Base-by-base conservation (phyloP, 75 land plant species). In the Sequoia sempervirens region DNA sequence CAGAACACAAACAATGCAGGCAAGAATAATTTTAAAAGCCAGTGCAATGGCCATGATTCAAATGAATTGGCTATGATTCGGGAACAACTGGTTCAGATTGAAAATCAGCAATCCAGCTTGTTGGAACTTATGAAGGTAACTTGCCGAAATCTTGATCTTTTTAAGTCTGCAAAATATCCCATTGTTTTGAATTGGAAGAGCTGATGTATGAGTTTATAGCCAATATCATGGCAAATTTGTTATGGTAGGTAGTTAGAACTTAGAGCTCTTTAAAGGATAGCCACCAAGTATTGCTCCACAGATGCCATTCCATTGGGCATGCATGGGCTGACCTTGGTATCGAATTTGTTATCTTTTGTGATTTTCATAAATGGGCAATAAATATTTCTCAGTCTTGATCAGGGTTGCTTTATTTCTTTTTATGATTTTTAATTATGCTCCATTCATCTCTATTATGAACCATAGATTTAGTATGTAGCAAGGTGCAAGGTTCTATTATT, bases 71-170 rank as follows among this genome's bases (percentile, higher is more conserved):
- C 91, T 73, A 69, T 86, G 80, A 92, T 93, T 45, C 86, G 88
- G 12, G 81, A 86, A 50, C 91, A 93, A 75, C 89, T 93, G 54
- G 64, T 84, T 86, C 93, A 93, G 85, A 93, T 93, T 81, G 93
- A 93, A 68, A 90, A 89, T 76, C 95, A 93, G 75, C 95, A 93
- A 75, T 85, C 95, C 73, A 90, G 78, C 78, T 54, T 93, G 50
- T 45, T 93, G 17, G 86, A 93, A 30, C 91, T 92, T 68, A 89
- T 93, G 11, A 92, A 93, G 93, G 95, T 93, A 88, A 3, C 34
- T 78, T 78, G 30, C 32, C 26, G n/a, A 26, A 43, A 10, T 37
- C 80, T 78, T 45, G 32, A 78, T 78, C 28, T 70, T 70, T 75
- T 78, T 45, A 43, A 45, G 47, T 45, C 46, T 78, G 45, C 11